Percentiles rank a stretch among this genome's conserved stretches.
Evolutionary conservation across 2,329 filamentous ascomycete genomes (phyloP).

Genomic region (Knufia fluminis): DNA sequence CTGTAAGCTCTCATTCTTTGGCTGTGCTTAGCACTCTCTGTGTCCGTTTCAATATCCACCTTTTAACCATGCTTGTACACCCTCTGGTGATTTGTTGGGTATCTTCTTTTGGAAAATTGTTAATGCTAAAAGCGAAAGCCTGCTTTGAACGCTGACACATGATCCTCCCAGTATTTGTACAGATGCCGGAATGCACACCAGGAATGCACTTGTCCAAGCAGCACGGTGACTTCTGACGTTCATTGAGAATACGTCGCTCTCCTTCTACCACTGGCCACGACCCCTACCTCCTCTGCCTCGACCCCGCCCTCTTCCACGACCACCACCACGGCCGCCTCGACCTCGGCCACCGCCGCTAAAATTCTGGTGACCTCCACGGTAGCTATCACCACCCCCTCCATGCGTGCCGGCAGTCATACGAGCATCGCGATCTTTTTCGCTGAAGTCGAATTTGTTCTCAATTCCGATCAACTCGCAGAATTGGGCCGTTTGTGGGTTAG

Average conservation of each 20-base stretch:
- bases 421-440: conserved; percentile 57
- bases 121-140: not conserved
- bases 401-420: conserved; percentile 52
- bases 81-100: not conserved
- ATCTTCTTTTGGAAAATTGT: too few species aligned
- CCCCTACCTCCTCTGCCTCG: conserved; percentile 13
- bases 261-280: conserved; percentile 9
- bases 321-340: conserved; percentile 15
- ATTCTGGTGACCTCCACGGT: conserved; percentile 15
- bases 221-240: not conserved
- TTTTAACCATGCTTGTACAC: not conserved
- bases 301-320: conserved; percentile 11
- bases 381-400: conserved; percentile 21
- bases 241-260: too few species aligned
- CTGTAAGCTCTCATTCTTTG: not conserved
- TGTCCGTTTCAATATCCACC: not conserved
- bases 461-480: conserved; percentile 76
- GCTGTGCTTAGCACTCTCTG: not conserved
- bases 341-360: conserved; percentile 21
- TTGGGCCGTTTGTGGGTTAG: conserved; percentile 71
- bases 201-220: conserved; percentile 4
- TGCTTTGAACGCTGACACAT: not conserved
- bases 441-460: conserved; percentile 64
- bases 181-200: not conserved
- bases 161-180: not conserved